phyloP scores from a whole-genome alignment of 345 rosid genomes.

The Salix dunnii region DNA sequence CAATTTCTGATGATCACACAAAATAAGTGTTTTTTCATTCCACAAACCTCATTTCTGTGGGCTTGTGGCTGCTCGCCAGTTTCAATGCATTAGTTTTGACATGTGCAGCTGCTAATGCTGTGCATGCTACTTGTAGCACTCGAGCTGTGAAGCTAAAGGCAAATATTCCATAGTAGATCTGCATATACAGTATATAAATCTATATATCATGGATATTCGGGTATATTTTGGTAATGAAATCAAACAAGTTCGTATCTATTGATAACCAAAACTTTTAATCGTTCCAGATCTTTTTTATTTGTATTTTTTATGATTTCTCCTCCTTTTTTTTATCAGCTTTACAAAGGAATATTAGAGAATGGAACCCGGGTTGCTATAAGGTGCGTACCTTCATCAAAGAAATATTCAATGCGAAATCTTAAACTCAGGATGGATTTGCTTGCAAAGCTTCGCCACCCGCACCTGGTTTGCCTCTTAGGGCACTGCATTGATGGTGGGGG shows the following conservation, averaged over 20 bases:
- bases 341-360: slow-evolving; percentile 41
- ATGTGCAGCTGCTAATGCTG: background rate
- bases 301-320: background rate
- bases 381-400: slow-evolving; percentile 43
- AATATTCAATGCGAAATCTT: slow-evolving; percentile 42
- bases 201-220: background rate
- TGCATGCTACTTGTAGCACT: background rate
- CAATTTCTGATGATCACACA: background rate
- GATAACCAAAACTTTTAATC: background rate
- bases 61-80: background rate
- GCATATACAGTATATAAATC: background rate
- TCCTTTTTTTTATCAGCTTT: slow-evolving; percentile 28
- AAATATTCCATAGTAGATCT: background rate
- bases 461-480: slow-evolving; percentile 54
- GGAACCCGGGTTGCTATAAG: slow-evolving; percentile 46
- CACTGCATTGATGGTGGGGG: slow-evolving; percentile 46
- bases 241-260: background rate
- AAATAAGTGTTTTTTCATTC: background rate
- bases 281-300: background rate
- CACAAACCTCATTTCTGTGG: background rate
- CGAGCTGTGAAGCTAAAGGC: background rate
- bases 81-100: background rate
- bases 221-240: background rate
- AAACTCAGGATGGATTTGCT: slow-evolving; percentile 48
- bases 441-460: slow-evolving; percentile 48